Conservation (phyloP, 2,329 filamentous ascomycete species). For the Cladosporium velox region DNA sequence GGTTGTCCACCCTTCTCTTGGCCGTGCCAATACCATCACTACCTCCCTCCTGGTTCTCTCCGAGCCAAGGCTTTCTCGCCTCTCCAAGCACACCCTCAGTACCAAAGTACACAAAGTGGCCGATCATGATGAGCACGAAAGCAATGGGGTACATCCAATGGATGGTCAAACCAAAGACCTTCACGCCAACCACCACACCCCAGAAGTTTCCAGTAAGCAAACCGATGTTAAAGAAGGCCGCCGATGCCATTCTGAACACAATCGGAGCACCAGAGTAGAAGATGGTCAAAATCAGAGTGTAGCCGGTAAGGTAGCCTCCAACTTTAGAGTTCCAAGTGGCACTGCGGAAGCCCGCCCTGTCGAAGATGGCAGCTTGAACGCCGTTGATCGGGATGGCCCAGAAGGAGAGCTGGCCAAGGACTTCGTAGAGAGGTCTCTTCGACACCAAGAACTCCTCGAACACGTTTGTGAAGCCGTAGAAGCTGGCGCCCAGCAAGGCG, state of each 20-base stretch:
- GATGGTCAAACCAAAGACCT: conserved; percentile 76
- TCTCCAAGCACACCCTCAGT: conserved; percentile 81
- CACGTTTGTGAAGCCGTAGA: conserved; percentile 89
- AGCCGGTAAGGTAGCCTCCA: conserved; percentile 83
- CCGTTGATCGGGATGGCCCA: conserved; percentile 92
- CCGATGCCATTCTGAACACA: conserved; percentile 83
- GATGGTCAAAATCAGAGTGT: conserved; percentile 76
- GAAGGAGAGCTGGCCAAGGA: conserved; percentile 85
- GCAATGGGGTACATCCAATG: conserved; percentile 95
- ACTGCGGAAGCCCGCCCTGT: conserved; percentile 67
- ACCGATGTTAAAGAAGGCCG: conserved; percentile 96
- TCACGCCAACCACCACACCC: conserved; percentile 89
- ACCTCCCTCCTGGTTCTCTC: conserved; percentile 78
- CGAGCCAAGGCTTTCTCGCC: conserved; percentile 92
- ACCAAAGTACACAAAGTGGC: conserved; percentile 84
- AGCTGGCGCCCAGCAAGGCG: conserved; percentile 81
- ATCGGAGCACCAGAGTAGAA: conserved; percentile 90
- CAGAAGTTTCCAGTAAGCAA: conserved; percentile 95
- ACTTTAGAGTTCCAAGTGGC: conserved; percentile 54
- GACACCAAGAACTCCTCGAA: conserved; percentile 93
- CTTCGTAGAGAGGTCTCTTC: conserved; percentile 85
- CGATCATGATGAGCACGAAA: conserved; percentile 87
- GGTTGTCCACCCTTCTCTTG: conserved; percentile 60
- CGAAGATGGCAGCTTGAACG: conserved; percentile 86
- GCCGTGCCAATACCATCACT: conserved; percentile 82